A percentile compares a stretch with the other conserved stretches of the same genome.
phyloP scores from a whole-genome alignment of 192 early-diverging fungal species.

The Coemansia sp. region DNA sequence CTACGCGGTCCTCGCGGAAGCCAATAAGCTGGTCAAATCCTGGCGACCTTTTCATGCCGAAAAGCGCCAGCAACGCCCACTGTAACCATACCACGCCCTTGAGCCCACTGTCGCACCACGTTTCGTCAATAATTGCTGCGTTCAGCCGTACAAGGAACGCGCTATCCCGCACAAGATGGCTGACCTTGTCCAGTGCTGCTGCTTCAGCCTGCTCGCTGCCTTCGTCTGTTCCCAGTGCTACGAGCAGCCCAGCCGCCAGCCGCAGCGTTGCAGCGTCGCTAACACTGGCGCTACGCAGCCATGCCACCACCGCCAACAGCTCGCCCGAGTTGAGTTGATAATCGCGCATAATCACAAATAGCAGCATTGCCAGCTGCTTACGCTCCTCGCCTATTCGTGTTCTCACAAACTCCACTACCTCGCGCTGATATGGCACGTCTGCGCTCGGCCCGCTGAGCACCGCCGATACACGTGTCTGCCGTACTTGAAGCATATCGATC shows the following conservation, averaged over 20 bases:
- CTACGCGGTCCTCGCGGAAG: slow-evolving; percentile 51
- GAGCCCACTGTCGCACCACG: slow-evolving; percentile 49
- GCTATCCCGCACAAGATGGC: slow-evolving; percentile 38
- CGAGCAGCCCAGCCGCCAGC: slow-evolving; percentile 32
- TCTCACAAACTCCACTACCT: slow-evolving; percentile 45
- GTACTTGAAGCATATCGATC: slow-evolving; percentile 53
- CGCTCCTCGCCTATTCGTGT: slow-evolving; percentile 47
- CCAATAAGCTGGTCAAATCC: slow-evolving; percentile 49
- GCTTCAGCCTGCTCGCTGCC: slow-evolving; percentile 33
- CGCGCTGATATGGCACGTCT: slow-evolving; percentile 45
- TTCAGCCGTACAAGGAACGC: slow-evolving; percentile 42
- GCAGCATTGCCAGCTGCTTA: slow-evolving; percentile 45
- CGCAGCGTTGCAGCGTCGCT: slow-evolving; percentile 47
- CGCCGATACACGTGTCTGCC: slow-evolving; percentile 50
- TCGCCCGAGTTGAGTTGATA: slow-evolving; percentile 45
- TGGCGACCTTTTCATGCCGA: slow-evolving; percentile 51
- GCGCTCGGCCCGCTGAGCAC: slow-evolving; percentile 55
- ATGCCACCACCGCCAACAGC: slow-evolving; percentile 36
- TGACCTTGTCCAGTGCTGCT: slow-evolving; percentile 46
- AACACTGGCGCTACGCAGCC: slow-evolving; percentile 36
- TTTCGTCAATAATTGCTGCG: slow-evolving; percentile 41
- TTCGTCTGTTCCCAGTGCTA: slow-evolving; percentile 28
- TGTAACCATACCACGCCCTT: slow-evolving; percentile 60
- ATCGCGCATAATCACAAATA: slow-evolving; percentile 44
- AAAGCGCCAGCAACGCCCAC: slow-evolving; percentile 60